Conservation (phyloP, 805 yeast genomes). For the Teunomyces funiuensis region DNA sequence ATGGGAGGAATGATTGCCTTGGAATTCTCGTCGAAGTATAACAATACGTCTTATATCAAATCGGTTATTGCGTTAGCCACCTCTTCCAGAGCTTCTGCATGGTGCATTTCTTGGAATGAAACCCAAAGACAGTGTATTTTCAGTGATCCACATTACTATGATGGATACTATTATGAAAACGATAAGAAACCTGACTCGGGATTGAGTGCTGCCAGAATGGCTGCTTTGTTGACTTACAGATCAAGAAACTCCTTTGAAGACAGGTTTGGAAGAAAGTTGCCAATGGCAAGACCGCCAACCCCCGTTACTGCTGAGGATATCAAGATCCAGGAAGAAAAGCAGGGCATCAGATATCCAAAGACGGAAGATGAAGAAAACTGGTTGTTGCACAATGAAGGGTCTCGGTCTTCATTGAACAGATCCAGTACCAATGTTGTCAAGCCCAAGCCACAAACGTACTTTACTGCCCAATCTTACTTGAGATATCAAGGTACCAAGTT, state of each 20-base stretch:
- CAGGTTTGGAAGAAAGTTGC: conserved; percentile 79
- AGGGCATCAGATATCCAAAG: conserved; percentile 40
- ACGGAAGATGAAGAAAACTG: conserved; percentile 69
- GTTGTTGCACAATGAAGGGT: conserved; percentile 88
- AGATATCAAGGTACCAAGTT: conserved; percentile 94
- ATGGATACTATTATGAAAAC: conserved; percentile 75
- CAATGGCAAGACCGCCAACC: conserved; percentile 13
- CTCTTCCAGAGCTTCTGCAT: conserved; percentile 91
- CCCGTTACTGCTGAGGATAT: not conserved
- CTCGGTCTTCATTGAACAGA: conserved; percentile 21
- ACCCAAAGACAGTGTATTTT: conserved; percentile 96
- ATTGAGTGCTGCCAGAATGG: conserved; percentile 95
- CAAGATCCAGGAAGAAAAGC: conserved; percentile 14
- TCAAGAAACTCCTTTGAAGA: conserved; percentile 89
- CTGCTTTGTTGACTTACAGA: conserved; percentile 89
- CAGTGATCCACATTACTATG: conserved; percentile 89
- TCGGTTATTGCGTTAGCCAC: conserved; percentile 85
- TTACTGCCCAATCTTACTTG: conserved; percentile 93
- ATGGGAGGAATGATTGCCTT: conserved; percentile 98
- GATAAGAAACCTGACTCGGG: conserved; percentile 85
- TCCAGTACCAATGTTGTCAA: conserved; percentile 12
- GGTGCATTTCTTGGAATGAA: conserved; percentile 99
- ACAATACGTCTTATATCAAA: conserved; percentile 64
- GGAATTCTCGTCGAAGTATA: conserved; percentile 72
- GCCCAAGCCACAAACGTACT: conserved; percentile 56